Base-by-base conservation (phyloP, 495 filamentous ascomycete genomes). In the Eremomyces bilateralis region DNA sequence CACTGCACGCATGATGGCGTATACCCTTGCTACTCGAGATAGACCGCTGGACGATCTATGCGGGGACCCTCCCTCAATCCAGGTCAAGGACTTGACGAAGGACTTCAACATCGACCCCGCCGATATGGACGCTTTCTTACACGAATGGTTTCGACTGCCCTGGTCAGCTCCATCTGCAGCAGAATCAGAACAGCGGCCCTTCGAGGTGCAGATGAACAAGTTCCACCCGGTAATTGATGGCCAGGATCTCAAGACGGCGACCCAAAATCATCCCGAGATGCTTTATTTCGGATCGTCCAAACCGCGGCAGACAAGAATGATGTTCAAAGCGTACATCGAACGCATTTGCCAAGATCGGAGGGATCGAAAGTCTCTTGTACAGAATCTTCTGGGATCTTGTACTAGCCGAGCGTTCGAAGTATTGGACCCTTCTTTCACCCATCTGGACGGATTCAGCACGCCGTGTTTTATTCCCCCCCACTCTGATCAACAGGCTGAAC, bases 31-130 rank as follows among this genome's bases (percentile, higher is more conserved):
- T 10, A 80, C 68, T 33, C 64, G 79, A 41, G 76, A 85, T 40
- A 69, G 90, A 42, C 72, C 82, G 2, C 72, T 80, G 37, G 63
- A 53, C 42, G 72, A 68, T 15, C 59, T 93, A 1, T 93, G 83
- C 46, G 8, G 13, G 8, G 13, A 27, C 13, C 24, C 24, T 27
- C 24, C 24, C 13, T 8, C 8, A 6, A 13, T 27, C 8, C 24
- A 27, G 24, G 24, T 13, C 6, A 27, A 27, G 24, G 24, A 27
- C 6, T 27, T n/a, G n/a, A n/a, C n/a, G n/a, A n/a, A n/a, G n/a
- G n/a, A n/a, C n/a, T n/a, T n/a, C n/a, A n/a, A n/a, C n/a, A n/a
- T n/a, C n/a, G n/a, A n/a, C n/a, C n/a, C n/a, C n/a, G n/a, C n/a
- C n/a, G n/a, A n/a, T n/a, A n/a, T n/a, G n/a, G n/a, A 27, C 24